These are phyloP conservation scores for Canariomyces notabilis DNA, from an alignment of 2,329 filamentous ascomycete species.

Conservation along the genomic window DNA sequence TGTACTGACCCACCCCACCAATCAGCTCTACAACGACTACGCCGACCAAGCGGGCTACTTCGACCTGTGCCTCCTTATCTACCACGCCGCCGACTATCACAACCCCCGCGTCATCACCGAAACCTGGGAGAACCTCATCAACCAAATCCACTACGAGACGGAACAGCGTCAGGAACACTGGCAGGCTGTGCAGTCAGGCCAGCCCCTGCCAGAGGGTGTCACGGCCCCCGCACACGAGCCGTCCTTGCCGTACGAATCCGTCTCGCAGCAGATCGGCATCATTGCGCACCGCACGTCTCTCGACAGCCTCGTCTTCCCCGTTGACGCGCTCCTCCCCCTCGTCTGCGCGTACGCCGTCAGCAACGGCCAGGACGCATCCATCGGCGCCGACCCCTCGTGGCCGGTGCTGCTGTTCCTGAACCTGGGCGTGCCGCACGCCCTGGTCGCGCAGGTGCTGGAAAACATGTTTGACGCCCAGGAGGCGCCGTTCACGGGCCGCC, in stretches of 20 bases:
- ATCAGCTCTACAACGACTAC: conserved; percentile 90
- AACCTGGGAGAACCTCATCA: conserved; percentile 80
- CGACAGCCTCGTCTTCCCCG: conserved; percentile 63
- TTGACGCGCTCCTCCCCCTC: conserved; percentile 55
- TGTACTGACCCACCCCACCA: conserved; percentile 18
- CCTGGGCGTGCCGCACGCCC: conserved; percentile 52
- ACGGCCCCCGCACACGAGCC: conserved; percentile 33
- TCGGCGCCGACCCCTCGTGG: conserved; percentile 54
- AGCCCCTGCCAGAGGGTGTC: conserved; percentile 29
- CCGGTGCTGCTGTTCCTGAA: conserved; percentile 52
- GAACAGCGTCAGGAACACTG: conserved; percentile 37
- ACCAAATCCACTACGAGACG: conserved; percentile 60
- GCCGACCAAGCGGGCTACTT: conserved; percentile 85
- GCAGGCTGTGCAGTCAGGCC: conserved; percentile 38
- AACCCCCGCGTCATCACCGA: conserved; percentile 77
- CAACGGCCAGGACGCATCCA: conserved; percentile 53
- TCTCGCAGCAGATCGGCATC: conserved; percentile 59
- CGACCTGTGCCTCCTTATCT: conserved; percentile 89
- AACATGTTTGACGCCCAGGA: conserved; percentile 55
- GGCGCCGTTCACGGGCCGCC: conserved; percentile 50
- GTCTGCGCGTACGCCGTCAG: conserved; percentile 59
- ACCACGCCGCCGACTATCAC: conserved; percentile 85
- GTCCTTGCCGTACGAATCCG: conserved; percentile 62
- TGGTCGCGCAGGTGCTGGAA: conserved; percentile 53
- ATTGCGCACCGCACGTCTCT: conserved; percentile 61